phyloP scores from a whole-genome alignment of 164 flowering plant species.

The Annona cherimola region DNA sequence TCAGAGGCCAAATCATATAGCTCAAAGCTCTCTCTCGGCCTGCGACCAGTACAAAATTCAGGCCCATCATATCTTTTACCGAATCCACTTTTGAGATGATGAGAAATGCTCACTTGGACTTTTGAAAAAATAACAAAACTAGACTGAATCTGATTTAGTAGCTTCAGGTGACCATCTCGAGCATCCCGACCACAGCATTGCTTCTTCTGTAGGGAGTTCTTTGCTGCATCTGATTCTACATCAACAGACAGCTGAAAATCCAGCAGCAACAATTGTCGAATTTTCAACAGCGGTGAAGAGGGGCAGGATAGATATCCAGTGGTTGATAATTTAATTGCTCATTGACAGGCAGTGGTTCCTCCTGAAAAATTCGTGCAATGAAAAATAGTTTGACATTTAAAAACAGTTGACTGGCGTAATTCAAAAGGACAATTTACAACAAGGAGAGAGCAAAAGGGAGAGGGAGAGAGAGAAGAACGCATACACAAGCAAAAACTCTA shows the following conservation, averaged over 20 bases:
- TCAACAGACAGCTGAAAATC: background rate
- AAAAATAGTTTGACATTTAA: background rate
- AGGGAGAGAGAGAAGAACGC: too few relatives aligned
- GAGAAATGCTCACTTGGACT: background rate
- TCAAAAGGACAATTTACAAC: background rate
- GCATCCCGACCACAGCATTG: background rate
- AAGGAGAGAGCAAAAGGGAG: too few relatives aligned
- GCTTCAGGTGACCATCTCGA: slow-evolving; percentile 2
- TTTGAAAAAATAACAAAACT: background rate
- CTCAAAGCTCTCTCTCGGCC: background rate
- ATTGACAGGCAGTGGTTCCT: slow-evolving; percentile 66
- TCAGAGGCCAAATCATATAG: background rate
- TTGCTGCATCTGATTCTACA: background rate
- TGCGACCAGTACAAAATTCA: background rate
- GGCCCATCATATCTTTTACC: background rate
- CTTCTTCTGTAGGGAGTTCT: background rate
- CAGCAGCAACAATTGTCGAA: background rate
- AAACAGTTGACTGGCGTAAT: background rate
- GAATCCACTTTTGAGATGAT: background rate
- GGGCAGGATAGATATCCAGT: slow-evolving; percentile 78
- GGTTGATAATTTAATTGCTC: slow-evolving; percentile 56
- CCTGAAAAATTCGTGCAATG: slow-evolving; percentile 34
- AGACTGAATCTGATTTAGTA: background rate
- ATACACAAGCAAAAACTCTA: too few relatives aligned
- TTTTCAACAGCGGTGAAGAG: slow-evolving; percentile 65